Evolutionary conservation across 2,329 filamentous ascomycete genomes (phyloP), one percentile per base, ranked within the genome.

Genomic region (Aulographum hederae): DNA sequence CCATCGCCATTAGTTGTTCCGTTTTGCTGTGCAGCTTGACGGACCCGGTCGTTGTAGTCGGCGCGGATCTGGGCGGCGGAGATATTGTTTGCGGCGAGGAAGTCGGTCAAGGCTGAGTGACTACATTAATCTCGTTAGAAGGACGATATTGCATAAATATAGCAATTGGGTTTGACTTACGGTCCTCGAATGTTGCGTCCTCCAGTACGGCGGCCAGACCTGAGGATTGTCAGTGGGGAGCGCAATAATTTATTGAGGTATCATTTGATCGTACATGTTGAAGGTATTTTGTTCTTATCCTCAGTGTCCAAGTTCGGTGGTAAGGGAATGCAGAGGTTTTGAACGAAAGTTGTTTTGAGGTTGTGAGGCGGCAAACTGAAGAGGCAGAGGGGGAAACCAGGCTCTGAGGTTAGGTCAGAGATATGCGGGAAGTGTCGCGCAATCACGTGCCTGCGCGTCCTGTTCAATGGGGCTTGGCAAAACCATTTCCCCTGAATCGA

Each of bases 81-180:
- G 40, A 82, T 82, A 43, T 80, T 80, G 50, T 79, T 73, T 2
- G 75, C 69, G 30, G 72, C 72, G 33, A 77, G 54, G 43, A 76
- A 78, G 45, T 77, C 71, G 5, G 73, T 78, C 44, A 78, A 54
- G 10, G 73, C 73, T 36, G 71, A 76, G 41, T 72, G 72, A n/a
- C n/a, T n/a, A n/a, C n/a, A n/a, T n/a, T n/a, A n/a, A n/a, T 18
- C 62, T 65, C 34, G 6, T 13, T 10, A 18, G 8, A 27, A 28
- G 12, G 13, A 18, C 10, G 6, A 6, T 18, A 26, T 36, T 27
- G 32, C 39, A 12, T 36, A 34, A 10, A 25, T 28, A 12, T 13
- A 26, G 21, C 11, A 25, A 6, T 10, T 18, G 14, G 16, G n/a
- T 18, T 25, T 4, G 28, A 52, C 58, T 43, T 52, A 62, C 51